phyloP scores from a whole-genome alignment of 2,329 filamentous ascomycete genomes.

The Aureobasidium melanogenum region DNA sequence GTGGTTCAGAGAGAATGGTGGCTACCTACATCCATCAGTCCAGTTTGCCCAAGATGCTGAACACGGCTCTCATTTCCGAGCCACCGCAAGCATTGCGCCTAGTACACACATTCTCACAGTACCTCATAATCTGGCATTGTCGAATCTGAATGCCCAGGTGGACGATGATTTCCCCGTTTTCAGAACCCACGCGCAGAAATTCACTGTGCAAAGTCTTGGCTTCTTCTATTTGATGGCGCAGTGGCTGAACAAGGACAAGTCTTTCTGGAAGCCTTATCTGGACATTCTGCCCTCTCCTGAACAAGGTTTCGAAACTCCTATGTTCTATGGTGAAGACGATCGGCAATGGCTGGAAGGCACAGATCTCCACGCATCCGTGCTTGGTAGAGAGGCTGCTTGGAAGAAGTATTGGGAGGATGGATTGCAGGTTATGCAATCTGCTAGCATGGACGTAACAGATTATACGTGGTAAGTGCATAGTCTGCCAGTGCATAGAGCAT shows the following conservation, averaged over 20 bases:
- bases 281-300: conserved; percentile 26
- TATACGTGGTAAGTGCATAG: conserved; percentile 33
- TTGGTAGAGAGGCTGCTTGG: conserved; percentile 27
- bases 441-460: conserved; percentile 23
- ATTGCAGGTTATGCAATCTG: conserved; percentile 21
- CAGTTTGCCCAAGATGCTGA: conserved; percentile 17
- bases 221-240: conserved; percentile 30
- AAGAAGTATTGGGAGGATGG: conserved; percentile 28
- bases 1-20: conserved; percentile 25
- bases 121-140: conserved; percentile 26
- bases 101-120: conserved; percentile 20
- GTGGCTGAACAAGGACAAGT: conserved; percentile 23
- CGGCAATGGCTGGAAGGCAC: conserved; percentile 27
- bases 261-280: conserved; percentile 30
- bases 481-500: not conserved
- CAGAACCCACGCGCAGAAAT: conserved; percentile 18
- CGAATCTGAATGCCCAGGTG: conserved; percentile 29
- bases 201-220: conserved; percentile 25
- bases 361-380: conserved; percentile 25
- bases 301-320: conserved; percentile 23
- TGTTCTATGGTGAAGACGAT: conserved; percentile 28
- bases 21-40: conserved; percentile 22
- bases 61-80: conserved; percentile 21
- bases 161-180: conserved; percentile 26
- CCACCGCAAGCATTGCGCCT: conserved; percentile 16